These are phyloP conservation scores for Metschnikowia matae DNA, from an alignment of 805 yeast genomes.

Conservation along the genomic window DNA sequence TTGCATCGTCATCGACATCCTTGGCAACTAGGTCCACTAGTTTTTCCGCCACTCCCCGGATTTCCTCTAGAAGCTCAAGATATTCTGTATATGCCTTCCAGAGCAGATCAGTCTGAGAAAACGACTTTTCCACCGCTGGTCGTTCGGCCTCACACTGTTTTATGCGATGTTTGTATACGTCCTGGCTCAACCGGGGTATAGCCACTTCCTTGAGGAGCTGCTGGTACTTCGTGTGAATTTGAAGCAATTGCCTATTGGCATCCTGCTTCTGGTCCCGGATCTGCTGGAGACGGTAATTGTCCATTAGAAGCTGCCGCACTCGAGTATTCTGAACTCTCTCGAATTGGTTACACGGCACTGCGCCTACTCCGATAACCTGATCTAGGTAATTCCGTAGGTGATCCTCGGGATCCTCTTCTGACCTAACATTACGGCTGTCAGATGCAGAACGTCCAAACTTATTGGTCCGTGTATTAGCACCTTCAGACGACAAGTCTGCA, in stretches of 20 bases:
- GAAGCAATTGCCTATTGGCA: slow-evolving; percentile 23
- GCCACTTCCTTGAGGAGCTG: slow-evolving; percentile 23
- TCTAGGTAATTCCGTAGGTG: slow-evolving; percentile 27
- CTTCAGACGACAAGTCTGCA: too few relatives aligned
- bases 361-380: slow-evolving; percentile 8
- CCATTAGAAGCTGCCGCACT: slow-evolving; percentile 24
- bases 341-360: slow-evolving; percentile 3
- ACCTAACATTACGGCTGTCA: background rate
- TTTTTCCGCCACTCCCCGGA: slow-evolving; percentile 1
- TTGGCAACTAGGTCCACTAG: slow-evolving; percentile 4
- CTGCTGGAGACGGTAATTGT: slow-evolving; percentile 23
- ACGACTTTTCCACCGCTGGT: background rate
- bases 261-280: slow-evolving; percentile 18
- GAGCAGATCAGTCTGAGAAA: slow-evolving; percentile 2
- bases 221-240: slow-evolving; percentile 28
- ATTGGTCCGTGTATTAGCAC: background rate
- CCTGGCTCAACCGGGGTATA: slow-evolving; percentile 27
- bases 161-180: slow-evolving; percentile 10
- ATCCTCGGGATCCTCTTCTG: slow-evolving; percentile 10
- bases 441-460: background rate
- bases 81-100: slow-evolving; percentile 14
- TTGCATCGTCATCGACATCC: slow-evolving; percentile 5
- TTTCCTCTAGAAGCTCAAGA: slow-evolving; percentile 6
- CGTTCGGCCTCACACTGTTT: background rate
- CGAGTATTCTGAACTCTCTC: slow-evolving; percentile 13